Base-by-base conservation (phyloP, 179 eudicot species). In the Camellia oleifera region DNA sequence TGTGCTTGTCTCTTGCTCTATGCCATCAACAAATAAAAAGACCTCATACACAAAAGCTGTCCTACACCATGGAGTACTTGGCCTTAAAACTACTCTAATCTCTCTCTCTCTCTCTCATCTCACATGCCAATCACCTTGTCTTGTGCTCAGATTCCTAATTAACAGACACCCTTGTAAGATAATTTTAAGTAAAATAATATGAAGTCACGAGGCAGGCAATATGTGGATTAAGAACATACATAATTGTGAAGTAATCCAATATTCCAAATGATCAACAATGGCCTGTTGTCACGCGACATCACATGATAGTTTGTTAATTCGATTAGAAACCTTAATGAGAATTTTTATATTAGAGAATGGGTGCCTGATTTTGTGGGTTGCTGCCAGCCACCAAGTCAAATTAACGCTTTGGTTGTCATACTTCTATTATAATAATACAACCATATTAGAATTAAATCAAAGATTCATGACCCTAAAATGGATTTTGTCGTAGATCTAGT, bases 91-190 rank as follows among this genome's bases (percentile, higher is more conserved):
- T 18, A 26, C 5, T 32, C 72, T 61, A 61, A 2, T 61, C 66
- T 45, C 44, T 72, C 61, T 61, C 32, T 65, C 76, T 76, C 12
- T 26, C 32, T 26, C 32, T 26, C 32, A 20, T 76, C 84, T 81
- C 84, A 83, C 72, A 84, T 83, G 88, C 74, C 75, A 75, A 58
- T 69, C 81, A 57, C 72, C 14, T 17, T 1, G 58, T 66, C 86
- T 75, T 85, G 88, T 88, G 90, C 75, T 83, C 82, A 82, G 87
- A 88, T 88, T 86, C 91, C 86, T 56, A 88, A 82, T 57, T 32
- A 32, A 32, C 40, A 64, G 81, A 80, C 82, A 88, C 77, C 66
- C 84, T 85, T 83, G 78, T 79, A 79, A 85, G 78, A 69, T 80
- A 71, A 73, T 69, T 81, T 79, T 44, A 14, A 82, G 73, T 82